A percentile compares a stretch with the other conserved stretches of the same genome.
Conservation (phyloP, 1,284 basidiomycete species). For the Malassezia globosa region DNA sequence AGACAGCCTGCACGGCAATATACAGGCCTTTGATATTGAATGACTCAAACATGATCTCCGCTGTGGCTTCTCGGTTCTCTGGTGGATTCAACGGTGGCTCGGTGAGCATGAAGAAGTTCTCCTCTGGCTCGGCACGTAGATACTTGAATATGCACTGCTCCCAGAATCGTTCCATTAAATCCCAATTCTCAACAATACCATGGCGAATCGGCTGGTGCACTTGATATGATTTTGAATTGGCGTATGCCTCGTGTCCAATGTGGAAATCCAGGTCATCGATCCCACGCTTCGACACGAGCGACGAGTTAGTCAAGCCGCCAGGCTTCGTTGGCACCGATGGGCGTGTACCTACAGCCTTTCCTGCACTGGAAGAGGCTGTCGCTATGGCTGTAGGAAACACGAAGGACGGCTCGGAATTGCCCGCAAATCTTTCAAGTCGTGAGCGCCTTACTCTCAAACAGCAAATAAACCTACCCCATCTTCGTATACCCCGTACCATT, state of each 20-base stretch:
- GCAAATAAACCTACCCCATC: conserved; percentile 64
- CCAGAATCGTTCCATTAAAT: conserved; percentile 99
- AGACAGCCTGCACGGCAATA: conserved; percentile 95
- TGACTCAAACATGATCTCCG: conserved; percentile 99
- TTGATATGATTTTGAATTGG: conserved; percentile 79
- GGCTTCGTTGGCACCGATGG: conserved; percentile 73
- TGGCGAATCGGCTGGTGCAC: conserved; percentile 95
- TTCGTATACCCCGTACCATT: conserved; percentile 97
- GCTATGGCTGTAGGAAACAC: conserved; percentile 47
- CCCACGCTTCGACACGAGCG: conserved; percentile 75
- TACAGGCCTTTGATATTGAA: conserved; percentile 97
- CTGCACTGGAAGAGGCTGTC: conserved; percentile 32
- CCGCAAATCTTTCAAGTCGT: conserved; percentile 64
- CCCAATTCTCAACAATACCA: conserved; percentile 99
- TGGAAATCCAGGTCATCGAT: conserved; percentile 99
- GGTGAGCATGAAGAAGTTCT: conserved; percentile 94
- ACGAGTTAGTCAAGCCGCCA: conserved; percentile 32
- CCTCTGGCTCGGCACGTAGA: conserved; percentile 92
- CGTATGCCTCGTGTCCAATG: conserved; percentile 95
- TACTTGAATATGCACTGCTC: conserved; percentile 99
- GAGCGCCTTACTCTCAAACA: neutral
- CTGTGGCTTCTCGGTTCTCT: conserved; percentile 97
- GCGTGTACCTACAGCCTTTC: conserved; percentile 49
- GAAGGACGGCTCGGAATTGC: conserved; percentile 96
- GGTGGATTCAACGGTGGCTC: conserved; percentile 96